Evolutionary conservation across 75 land plant genomes (phyloP), one percentile per base, ranked within the genome.

Genomic region (Pinus albicaulis): DNA sequence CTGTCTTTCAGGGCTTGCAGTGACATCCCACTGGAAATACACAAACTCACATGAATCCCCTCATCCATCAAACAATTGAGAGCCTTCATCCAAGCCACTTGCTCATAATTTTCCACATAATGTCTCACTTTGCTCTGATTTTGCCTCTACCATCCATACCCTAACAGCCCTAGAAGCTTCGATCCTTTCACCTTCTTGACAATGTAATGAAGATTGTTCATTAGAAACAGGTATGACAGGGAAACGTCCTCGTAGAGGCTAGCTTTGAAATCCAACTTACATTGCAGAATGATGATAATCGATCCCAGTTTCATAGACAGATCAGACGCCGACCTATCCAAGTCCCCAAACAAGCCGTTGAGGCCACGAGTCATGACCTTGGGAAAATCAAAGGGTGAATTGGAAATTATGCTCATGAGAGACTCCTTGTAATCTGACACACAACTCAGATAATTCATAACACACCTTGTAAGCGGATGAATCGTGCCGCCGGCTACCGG

Each of bases 121-220:
- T 80, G 79, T 24, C 79, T 80, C 57, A 84, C 81, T 56, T 80
- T 80, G 25, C 72, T 56, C 2, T 66, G 80, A 25, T 82, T 86
- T 28, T 57, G 74, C 36, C 85, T 63, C 34, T 90, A 80, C 91
- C 93, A 93, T 1, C 81, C 87, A 48, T 86, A 88, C 16, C 91
- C 91, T 3, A 93, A 38, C 4, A 85, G 56, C 0, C 26, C 13
- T 26, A 82, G 22, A 16, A 93, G 84, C 2, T 87, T 86, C 24
- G 95, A 88, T 19, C 55, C 63, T 68, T 84, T 88, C 3, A 85
- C 88, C 72, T 91, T 93, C 25, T 89, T 76, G n/a, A 87, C 87
- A 55, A 93, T 91, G 89, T 93, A 93, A 36, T 79, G 80, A 58
- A 84, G 57, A 78, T 89, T 90, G 76, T 93, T 93, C 95, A 91